Evolutionary conservation across 495 filamentous ascomycete species (phyloP).

Genomic region (Platismatia glauca): DNA sequence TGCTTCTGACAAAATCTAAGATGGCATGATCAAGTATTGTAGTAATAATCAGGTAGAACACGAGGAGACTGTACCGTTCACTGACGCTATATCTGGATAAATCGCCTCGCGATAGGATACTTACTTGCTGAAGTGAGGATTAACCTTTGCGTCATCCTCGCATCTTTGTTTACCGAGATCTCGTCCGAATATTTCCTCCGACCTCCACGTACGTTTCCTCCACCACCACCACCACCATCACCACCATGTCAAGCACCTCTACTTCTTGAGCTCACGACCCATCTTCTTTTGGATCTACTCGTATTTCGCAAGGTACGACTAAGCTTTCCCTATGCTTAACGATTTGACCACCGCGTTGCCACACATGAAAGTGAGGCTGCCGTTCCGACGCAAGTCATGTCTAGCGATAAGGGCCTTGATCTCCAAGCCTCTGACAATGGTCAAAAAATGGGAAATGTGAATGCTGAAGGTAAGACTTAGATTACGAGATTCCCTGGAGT

Average conservation of each 20-base stretch:
- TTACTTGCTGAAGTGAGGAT: too few relatives aligned
- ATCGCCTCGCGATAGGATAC: too few relatives aligned
- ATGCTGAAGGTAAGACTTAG: too few relatives aligned
- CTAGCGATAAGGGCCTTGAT: neutral
- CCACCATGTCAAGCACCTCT: neutral
- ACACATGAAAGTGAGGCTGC: neutral
- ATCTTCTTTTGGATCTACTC: neutral
- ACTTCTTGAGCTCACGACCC: neutral
- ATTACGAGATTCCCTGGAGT: too few relatives aligned
- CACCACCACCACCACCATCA: neutral
- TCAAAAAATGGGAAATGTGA: too few relatives aligned
- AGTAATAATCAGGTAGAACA: neutral
- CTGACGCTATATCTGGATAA: too few relatives aligned
- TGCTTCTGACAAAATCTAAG: neutral
- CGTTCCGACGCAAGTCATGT: neutral
- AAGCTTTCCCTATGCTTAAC: neutral
- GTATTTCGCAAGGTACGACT: neutral
- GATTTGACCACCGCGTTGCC: neutral
- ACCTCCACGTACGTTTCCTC: neutral
- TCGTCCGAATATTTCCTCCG: neutral
- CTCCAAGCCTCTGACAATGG: too few relatives aligned
- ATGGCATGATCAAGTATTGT: neutral
- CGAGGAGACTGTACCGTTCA: too few relatives aligned
- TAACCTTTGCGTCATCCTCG: neutral
- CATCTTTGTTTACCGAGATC: neutral